Conservation (phyloP, 352 stramenopile genomes). For the Phytophthora idaei region DNA sequence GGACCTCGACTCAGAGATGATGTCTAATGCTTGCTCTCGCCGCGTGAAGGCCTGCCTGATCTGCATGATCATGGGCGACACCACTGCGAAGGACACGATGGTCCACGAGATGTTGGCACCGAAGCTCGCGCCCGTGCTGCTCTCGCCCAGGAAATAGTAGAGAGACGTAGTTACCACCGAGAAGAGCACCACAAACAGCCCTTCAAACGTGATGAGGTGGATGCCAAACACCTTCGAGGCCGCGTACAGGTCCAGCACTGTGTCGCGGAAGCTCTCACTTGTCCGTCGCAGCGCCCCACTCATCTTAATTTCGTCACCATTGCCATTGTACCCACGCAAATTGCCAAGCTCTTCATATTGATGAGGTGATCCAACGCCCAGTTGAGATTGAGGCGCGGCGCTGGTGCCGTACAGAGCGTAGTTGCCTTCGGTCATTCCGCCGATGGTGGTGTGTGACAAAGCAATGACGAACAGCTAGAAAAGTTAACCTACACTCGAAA, state of each 20-base stretch:
- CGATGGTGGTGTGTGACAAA: not conserved
- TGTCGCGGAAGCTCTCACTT: conserved; percentile 59
- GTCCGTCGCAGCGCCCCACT: conserved; percentile 31
- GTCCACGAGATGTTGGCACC: conserved; percentile 87
- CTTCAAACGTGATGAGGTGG: conserved; percentile 82
- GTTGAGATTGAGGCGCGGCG: not conserved
- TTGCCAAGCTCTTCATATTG: conserved; percentile 5
- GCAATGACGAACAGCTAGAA: not conserved
- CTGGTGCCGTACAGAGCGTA: conserved; percentile 30
- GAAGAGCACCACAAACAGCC: conserved; percentile 67
- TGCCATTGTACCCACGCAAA: not conserved
- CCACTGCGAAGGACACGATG: conserved; percentile 81
- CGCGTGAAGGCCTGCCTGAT: conserved; percentile 83
- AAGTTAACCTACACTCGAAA: not conserved
- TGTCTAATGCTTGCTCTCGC: conserved; percentile 71
- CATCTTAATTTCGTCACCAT: conserved; percentile 18
- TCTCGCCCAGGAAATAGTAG: conserved; percentile 71
- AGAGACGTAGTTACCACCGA: conserved; percentile 64
- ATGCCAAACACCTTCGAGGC: conserved; percentile 78
- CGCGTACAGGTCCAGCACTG: conserved; percentile 77
- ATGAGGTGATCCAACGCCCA: conserved; percentile 1
- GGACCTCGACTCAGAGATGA: conserved; percentile 71
- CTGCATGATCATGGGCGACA: conserved; percentile 90
- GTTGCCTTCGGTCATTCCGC: conserved; percentile 15
- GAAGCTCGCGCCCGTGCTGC: conserved; percentile 47